phyloP scores from a whole-genome alignment of 2,329 filamentous ascomycete species.

The Pestalotiopsis sp. region DNA sequence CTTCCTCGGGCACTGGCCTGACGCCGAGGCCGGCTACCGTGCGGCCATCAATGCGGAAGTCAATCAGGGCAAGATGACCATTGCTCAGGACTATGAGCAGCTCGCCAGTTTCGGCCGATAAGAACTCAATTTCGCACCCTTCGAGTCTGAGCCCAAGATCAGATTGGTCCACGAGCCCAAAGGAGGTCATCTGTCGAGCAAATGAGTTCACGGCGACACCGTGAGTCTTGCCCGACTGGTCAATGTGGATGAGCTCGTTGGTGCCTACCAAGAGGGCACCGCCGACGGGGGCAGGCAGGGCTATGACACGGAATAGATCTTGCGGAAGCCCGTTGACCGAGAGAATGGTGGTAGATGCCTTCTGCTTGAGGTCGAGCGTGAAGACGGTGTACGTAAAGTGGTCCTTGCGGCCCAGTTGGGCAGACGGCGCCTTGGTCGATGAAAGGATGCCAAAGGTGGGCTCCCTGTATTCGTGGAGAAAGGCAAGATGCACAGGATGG shows the following conservation, averaged over 20 bases:
- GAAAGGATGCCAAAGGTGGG: conserved; percentile 95
- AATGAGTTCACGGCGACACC: conserved; percentile 93
- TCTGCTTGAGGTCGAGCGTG: conserved; percentile 90
- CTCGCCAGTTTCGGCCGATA: conserved; percentile 79
- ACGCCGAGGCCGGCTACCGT: conserved; percentile 88
- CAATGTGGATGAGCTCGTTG: conserved; percentile 93
- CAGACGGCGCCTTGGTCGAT: conserved; percentile 73
- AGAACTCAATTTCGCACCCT: conserved; percentile 74
- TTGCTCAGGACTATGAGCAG: conserved; percentile 80
- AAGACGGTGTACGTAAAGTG: conserved; percentile 91
- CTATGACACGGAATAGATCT: conserved; percentile 81
- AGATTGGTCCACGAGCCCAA: conserved; percentile 84
- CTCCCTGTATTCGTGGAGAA: conserved; percentile 95
- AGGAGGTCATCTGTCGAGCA: conserved; percentile 79
- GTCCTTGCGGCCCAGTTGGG: conserved; percentile 81
- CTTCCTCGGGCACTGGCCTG: conserved; percentile 62
- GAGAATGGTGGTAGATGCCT: conserved; percentile 88
- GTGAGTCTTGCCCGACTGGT: conserved; percentile 92
- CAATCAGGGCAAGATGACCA: conserved; percentile 74
- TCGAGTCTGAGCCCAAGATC: conserved; percentile 80
- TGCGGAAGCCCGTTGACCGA: conserved; percentile 85
- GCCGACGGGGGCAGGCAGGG: conserved; percentile 83
- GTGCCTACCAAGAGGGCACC: conserved; percentile 84
- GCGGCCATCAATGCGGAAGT: conserved; percentile 85
- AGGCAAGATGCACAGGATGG: conserved; percentile 88